Base-by-base conservation (phyloP, 805 yeast species). In the Myxozyma mucilagina region DNA sequence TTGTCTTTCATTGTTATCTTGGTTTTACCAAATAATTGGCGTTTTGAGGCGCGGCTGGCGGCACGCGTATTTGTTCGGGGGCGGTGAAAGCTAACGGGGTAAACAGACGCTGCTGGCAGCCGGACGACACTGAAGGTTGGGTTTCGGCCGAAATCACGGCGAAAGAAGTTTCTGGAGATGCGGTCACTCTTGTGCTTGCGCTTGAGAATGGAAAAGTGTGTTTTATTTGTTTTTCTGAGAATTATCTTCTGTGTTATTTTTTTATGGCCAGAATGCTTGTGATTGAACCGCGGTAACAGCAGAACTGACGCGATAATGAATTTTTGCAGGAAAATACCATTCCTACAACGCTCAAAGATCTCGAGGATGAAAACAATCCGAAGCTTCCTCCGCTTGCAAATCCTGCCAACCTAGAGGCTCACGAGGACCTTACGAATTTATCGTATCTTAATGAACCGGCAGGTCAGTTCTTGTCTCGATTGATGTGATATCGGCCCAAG, bases 371-470 rank as follows among this genome's bases (percentile, higher is more conserved):
- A 47, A 72, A 74, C 58, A 82, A 81, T 52, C 82, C 85, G 57
- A 81, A 81, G 56, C 78, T 90, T 57, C 96, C 97, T 3, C 84
- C 90, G 36, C 81, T 92, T 72, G 83, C 97, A 73, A 93, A 93
- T 73, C 97, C 97, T 54, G 94, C 96, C 1, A 85, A 87, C 63
- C 80, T 90, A 65, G 99, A 93, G 75, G 88, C 97, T 2, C 90
- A 96, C 18, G 97, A 93, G 73, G 99, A 94, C 76, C 82, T 93
- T 70, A 94, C 98, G 1, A 87, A 91, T 56, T 80, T 93, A 58
- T 91, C 97, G 0, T 92, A 93, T 72, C 79, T 94, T 69, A 93
- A 93, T 74, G 99, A 93, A 74, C 98, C 99, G 1, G 96, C 97
- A 0, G 66, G 67, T 64, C 47, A 16, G 65, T 32, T 11, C 29